Base-by-base conservation (phyloP, 2,329 filamentous ascomycete species). In the Mariannaea sp. region DNA sequence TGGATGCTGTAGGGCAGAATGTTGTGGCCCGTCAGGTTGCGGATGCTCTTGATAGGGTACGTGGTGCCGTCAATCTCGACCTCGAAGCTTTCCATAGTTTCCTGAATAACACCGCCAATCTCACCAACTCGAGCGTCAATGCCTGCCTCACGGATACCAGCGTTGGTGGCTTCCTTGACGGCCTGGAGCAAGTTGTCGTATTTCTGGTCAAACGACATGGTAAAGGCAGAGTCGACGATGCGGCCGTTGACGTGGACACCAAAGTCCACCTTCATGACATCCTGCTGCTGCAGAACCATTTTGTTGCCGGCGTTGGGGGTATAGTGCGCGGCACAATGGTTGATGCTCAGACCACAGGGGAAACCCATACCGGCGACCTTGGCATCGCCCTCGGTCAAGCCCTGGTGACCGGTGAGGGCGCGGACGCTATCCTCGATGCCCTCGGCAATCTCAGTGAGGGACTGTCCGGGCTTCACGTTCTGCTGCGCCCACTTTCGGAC, bases 41-140 rank as follows among this genome's bases (percentile, higher is more conserved):
- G 87, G 69, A 96, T 93, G 60, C 87, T 82, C 77, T 94, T 95
- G 71, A 95, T 82, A 1, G 88, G 90, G 67, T 90, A 84, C 10
- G 85, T 91, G 33, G 82, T 84, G 57, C 90, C 90, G 70, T 88
- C 85, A 60, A 95, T 83, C 71, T 94, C 89, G 44, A 93, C 83
- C 75, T 96, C 91, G 73, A 93, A 94, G 72, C 89, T 92, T 75
- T 96, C 92, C 91, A 96, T 96, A 22, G 88, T 84, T 74, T 96
- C 91, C 74, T 96, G 92, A 65, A 96, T 93, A 14, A 84, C 80
- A 8, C 83, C 88, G 55, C 92, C 90, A 59, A 96, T 89, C 66
- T 96, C 91, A 59, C 88, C 87, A 65, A 97, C 86, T 50, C 92
- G 86, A 40, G 91, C 92, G 69, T 97, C 92, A 66, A 97, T 96